A percentile compares a stretch with the other conserved stretches of the same genome.
Conservation (phyloP, 1,139 yeast genomes). For the Lodderomyces elongisporus region DNA sequence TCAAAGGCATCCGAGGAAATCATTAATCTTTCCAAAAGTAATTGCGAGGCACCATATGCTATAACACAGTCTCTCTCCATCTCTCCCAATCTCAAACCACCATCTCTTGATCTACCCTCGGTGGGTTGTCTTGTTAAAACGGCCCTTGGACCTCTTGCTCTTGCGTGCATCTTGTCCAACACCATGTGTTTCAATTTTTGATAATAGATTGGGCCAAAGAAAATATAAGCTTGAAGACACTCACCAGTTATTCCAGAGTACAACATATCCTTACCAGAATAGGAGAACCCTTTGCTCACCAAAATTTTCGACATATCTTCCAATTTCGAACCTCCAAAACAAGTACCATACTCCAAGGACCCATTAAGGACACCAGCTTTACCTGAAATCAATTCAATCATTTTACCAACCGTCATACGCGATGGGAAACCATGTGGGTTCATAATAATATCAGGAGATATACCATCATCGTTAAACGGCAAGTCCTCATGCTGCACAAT, state of each 20-base stretch:
- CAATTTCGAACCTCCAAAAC: conserved; percentile 94
- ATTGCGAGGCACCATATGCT: conserved; percentile 98
- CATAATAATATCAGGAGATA: conserved; percentile 93
- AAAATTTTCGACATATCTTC: conserved; percentile 94
- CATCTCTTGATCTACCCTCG: conserved; percentile 98
- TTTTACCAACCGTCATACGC: conserved; percentile 99
- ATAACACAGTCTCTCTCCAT: conserved; percentile 99
- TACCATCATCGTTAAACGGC: conserved; percentile 90
- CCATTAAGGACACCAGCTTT: conserved; percentile 97
- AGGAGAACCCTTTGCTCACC: conserved; percentile 87
- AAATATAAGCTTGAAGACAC: conserved; percentile 92
- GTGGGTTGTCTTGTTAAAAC: conserved; percentile 98
- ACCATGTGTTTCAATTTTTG: conserved; percentile 99
- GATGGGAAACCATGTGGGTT: conserved; percentile 99
- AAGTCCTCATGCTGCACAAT: conserved; percentile 94
- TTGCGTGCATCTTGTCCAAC: conserved; percentile 97
- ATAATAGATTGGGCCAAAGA: conserved; percentile 97
- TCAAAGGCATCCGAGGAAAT: conserved; percentile 96
- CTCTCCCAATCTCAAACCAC: conserved; percentile 98
- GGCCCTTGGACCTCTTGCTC: conserved; percentile 99
- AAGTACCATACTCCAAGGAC: conserved; percentile 88
- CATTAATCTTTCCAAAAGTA: conserved; percentile 91
- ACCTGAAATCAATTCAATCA: conserved; percentile 94
- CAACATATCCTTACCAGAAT: conserved; percentile 96
- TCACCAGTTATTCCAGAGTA: conserved; percentile 99